These are phyloP conservation scores for Blastomyces emzantsi DNA, from an alignment of 2,329 filamentous ascomycete species.

Conservation along the genomic window DNA sequence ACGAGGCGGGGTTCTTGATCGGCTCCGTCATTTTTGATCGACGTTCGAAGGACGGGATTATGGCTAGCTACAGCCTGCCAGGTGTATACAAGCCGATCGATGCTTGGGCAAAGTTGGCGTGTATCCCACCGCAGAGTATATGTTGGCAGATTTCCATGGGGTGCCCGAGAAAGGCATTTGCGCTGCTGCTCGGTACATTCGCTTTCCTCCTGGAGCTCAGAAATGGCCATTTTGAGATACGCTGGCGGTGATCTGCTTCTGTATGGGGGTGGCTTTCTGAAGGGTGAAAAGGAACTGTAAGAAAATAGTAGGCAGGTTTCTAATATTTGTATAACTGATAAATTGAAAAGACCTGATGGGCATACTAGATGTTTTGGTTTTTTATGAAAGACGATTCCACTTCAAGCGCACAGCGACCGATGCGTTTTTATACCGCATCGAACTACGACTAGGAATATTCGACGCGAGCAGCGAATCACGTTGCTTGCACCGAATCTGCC, in stretches of 20 bases:
- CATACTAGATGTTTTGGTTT: background rate
- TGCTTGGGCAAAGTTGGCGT: constrained; percentile 1
- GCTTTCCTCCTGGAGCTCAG: background rate
- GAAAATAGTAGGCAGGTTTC: background rate
- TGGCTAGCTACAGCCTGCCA: constrained; percentile 10
- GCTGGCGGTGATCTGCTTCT: background rate
- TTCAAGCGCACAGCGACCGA: background rate
- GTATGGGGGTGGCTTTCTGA: background rate
- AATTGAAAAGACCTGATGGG: background rate
- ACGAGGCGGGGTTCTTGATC: background rate
- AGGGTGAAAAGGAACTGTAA: background rate
- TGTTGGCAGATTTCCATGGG: background rate
- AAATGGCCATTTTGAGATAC: background rate
- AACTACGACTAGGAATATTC: background rate
- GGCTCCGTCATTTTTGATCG: background rate
- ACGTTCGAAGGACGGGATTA: constrained; percentile 7
- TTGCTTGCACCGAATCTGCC: background rate
- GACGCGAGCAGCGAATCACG: background rate
- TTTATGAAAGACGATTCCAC: background rate
- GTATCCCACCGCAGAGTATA: background rate
- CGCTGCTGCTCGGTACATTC: background rate
- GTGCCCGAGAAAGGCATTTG: background rate
- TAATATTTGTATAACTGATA: background rate
- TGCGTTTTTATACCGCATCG: background rate
- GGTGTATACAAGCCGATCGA: constrained; percentile 5